Evolutionary conservation across 192 early-diverging fungal genomes (phyloP).

Genomic region (Physocladia obscura): DNA sequence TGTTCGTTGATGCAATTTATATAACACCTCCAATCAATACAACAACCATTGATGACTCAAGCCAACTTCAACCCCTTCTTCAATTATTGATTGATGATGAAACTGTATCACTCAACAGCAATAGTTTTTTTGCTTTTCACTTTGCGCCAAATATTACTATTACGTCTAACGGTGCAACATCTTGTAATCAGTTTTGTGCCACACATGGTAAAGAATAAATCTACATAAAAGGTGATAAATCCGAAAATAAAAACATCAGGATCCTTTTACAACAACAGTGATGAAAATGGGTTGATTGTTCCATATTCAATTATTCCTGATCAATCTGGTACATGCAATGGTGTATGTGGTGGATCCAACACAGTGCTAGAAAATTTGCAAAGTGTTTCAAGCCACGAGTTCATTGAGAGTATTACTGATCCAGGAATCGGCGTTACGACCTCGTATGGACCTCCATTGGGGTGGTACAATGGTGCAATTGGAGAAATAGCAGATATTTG

Average conservation of each 20-base stretch:
- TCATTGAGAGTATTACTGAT: constrained; percentile 34
- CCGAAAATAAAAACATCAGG: too few relatives aligned
- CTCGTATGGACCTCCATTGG: constrained; percentile 20
- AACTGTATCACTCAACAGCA: not conserved
- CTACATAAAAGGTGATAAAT: too few relatives aligned
- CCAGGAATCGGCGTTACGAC: constrained; percentile 26
- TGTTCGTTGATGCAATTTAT: not conserved
- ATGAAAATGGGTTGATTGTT: too few relatives aligned
- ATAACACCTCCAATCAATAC: not conserved
- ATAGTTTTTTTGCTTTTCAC: not conserved
- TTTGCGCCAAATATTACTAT: not conserved
- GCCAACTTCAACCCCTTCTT: not conserved
- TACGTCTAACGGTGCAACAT: not conserved
- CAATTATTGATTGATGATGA: not conserved
- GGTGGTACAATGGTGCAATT: constrained; percentile 30
- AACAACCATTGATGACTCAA: not conserved
- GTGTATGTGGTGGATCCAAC: constrained; percentile 7
- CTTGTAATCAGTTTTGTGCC: not conserved
- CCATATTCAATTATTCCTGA: constrained; percentile 39
- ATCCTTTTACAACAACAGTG: too few relatives aligned
- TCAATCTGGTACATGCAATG: constrained; percentile 27
- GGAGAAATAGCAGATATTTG: constrained; percentile 40
- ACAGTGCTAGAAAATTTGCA: constrained; percentile 34
- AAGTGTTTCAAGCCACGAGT: constrained; percentile 36
- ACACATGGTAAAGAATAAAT: not conserved